Conservation (phyloP, 331 rosid species). For the Quercus tomentella region DNA sequence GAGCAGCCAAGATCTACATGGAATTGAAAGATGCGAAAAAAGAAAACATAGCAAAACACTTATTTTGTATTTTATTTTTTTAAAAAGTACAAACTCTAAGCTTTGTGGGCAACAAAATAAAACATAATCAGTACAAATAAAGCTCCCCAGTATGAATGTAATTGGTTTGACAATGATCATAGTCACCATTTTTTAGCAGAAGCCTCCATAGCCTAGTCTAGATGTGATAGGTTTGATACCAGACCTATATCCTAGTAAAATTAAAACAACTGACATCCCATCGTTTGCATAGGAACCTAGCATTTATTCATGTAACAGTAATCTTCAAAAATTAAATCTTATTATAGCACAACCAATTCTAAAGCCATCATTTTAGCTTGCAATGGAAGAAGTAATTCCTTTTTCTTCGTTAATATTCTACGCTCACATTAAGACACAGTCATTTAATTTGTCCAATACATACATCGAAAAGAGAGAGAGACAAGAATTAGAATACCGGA, state of each 20-base stretch:
- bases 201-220: slow-evolving; percentile 6
- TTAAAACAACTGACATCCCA: not conserved
- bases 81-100: slow-evolving; percentile 6
- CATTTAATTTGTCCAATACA: too few species aligned
- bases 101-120: not conserved
- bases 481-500: slow-evolving; percentile 48
- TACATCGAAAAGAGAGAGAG: not conserved
- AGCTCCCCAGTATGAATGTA: not conserved
- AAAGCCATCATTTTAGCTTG: not conserved
- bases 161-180: not conserved
- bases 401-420: too few species aligned
- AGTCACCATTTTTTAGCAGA: not conserved
- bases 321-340: not conserved
- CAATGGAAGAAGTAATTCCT: not conserved
- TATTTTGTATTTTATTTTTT: too few species aligned
- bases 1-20: slow-evolving; percentile 81
- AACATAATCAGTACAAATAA: not conserved
- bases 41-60: not conserved
- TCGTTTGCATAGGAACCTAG: not conserved
- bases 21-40: not conserved
- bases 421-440: too few species aligned
- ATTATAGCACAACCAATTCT: not conserved
- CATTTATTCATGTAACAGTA: not conserved
- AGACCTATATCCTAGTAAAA: slow-evolving; percentile 2
- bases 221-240: not conserved